Evolutionary conservation across 225 moss, liverwort and hornwort genomes (phyloP), one percentile per base, ranked within the genome.

Genomic region (Straminergon stramineum): DNA sequence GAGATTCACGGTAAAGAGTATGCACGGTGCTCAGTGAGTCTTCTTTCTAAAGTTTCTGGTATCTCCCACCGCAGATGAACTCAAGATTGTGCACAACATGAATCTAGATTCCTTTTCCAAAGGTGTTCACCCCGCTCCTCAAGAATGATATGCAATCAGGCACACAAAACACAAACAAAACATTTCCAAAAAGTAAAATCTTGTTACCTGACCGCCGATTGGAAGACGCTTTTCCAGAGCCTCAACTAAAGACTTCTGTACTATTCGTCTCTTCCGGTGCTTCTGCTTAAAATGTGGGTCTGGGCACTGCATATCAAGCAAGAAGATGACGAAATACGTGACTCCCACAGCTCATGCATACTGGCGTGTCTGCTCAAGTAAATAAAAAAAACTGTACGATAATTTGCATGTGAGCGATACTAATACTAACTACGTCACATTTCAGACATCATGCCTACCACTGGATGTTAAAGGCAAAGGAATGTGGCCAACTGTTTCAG

Each of bases 251-350:
- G 90, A 82, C 89, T 91, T 95, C 91, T 98, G 96, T 84, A 98
- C 96, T 53, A 98, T 91, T 65, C 92, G 94, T 91, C 97, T 92
- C 93, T 96, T 98, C 53, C 90, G 94, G 89, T 98, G 95, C 94
- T 89, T 92, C 90, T 92, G 90, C 86, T 98, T 98, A 81, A 98
- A 98, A 86, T 98, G 97, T 70, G 97, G 97, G 81, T 96, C 97
- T 51, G 97, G 96, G 85, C 96, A 98, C 90, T 93, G 89, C 73
- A 88, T 71, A 66, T 34, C 88, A 81, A 65, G 75, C 48, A 81
- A 81, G 85, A 62, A 85, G 68, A 87, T 45, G 65, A 81, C 41
- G 18, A 43, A n/a, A 70, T 30, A 84, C 35, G 67, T 79, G 63
- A 81, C 28, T 71, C 30, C 37, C 56, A 35, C 32, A 69, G 52